Base-by-base conservation (phyloP, 371 early-diverging fungal species). In the Syncephalastrum racemosum region DNA sequence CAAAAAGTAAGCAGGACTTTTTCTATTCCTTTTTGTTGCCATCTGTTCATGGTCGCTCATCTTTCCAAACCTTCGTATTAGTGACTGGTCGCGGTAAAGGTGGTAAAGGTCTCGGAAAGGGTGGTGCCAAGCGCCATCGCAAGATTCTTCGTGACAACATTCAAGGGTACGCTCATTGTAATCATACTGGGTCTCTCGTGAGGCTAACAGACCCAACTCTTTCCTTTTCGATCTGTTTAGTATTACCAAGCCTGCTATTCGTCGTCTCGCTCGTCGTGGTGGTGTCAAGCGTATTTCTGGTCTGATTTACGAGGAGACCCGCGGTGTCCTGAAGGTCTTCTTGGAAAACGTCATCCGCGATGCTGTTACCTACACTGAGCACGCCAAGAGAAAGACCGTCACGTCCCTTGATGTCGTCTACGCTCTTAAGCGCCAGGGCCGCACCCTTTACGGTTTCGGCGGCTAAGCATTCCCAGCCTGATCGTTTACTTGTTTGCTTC, bases 271-370 rank as follows among this genome's bases (percentile, higher is more conserved):
- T 52, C 94, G 99, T 77, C 96, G 99, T 93, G 99, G 99, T 74
- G 99, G 99, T 90, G 99, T 99, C 78, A 98, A 98, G 89, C 95
- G 99, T 90, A 97, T 99, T 82, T 96, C 96, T 54, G 97, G 96
- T 58, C 93, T 97, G 59, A 97, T 98, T 48, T 99, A 99, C 83
- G 96, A 97, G 75, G 99, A 99, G 78, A 98, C 99, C 68, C 95
- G 98, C 75, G 86, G 85, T 63, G 96, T 98, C 68, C 89, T 98
- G 73, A 96, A 93, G 91, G 86, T 84, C 58, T 99, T 99, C 88
- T 90, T 99, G 64, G 98, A 98, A 79, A 93, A 93, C 77, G 96
- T 99, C 66, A 94, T 99, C 66, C 87, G 95, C 59, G 97, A 97
- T 73, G 93, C 99, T 45, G 98, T 98, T 60, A 97, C 97, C 66